phyloP scores from a whole-genome alignment of 148 eudicot genomes.

The Dysphania ambrosioides region DNA sequence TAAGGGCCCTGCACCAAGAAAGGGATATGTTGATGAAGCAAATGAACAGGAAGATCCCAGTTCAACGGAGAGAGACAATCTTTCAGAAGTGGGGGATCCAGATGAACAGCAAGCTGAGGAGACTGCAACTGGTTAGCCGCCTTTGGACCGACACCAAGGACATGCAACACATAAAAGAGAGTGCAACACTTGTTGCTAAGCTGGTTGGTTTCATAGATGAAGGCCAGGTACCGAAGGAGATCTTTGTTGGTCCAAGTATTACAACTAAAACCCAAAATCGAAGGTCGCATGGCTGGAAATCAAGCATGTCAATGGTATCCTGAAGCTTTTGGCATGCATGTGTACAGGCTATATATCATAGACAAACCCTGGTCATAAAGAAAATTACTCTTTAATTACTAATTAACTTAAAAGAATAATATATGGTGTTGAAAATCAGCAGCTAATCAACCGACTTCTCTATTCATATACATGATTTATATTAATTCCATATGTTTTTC shows the following conservation, averaged over 20 bases:
- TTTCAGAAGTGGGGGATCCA: slow-evolving; percentile 73
- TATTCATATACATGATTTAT: neutral
- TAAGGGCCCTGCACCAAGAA: slow-evolving; percentile 59
- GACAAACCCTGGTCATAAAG: neutral
- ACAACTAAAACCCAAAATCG: slow-evolving; percentile 33
- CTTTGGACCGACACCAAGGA: slow-evolving; percentile 66
- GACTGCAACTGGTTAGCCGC: slow-evolving; percentile 47
- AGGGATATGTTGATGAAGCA: slow-evolving; percentile 64
- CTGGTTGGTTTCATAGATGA: slow-evolving; percentile 59
- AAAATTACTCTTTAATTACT: neutral
- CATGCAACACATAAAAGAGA: slow-evolving; percentile 64
- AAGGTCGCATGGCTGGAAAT: slow-evolving; percentile 59
- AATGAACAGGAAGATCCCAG: slow-evolving; percentile 54
- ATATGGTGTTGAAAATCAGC: slow-evolving; percentile 1
- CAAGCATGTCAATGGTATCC: slow-evolving; percentile 18
- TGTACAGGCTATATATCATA: slow-evolving; percentile 1
- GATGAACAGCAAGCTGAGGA: slow-evolving; percentile 65
- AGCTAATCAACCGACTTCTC: slow-evolving; percentile 3
- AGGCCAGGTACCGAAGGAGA: slow-evolving; percentile 65
- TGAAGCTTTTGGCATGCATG: slow-evolving; percentile 10
- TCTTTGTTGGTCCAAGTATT: slow-evolving; percentile 73
- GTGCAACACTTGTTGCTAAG: slow-evolving; percentile 75
- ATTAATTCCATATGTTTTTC: neutral
- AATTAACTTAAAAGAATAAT: too few species aligned
- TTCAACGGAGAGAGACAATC: slow-evolving; percentile 55